Conservation (phyloP, 768 basidiomycete species). For the Mycena rosella region DNA sequence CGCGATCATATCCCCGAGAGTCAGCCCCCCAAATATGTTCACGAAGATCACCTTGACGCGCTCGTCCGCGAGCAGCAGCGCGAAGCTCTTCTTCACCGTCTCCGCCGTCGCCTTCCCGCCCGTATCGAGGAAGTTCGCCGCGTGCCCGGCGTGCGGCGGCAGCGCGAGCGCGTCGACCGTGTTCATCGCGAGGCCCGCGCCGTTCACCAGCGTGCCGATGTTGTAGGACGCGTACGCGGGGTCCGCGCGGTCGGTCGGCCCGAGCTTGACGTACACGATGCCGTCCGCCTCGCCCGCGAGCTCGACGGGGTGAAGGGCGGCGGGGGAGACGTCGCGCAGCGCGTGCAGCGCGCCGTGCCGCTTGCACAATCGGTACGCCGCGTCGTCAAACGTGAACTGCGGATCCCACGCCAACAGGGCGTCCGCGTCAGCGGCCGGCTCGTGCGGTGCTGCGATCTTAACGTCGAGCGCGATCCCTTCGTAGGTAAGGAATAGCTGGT, state of each 20-base stretch:
- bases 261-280: conserved; percentile 31
- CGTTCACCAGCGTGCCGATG: conserved; percentile 85
- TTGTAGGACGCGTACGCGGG: conserved; percentile 8
- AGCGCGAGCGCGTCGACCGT: conserved; percentile 86
- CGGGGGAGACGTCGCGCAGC: conserved; percentile 21
- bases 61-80: conserved; percentile 74
- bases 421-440: neutral
- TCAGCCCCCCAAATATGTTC: conserved; percentile 75
- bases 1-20: conserved; percentile 35
- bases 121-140: conserved; percentile 87
- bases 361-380: conserved; percentile 21
- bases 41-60: conserved; percentile 86
- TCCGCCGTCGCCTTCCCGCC: conserved; percentile 89
- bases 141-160: conserved; percentile 69
- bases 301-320: conserved; percentile 5
- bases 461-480: conserved; percentile 15
- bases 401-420: conserved; percentile 7
- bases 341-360: conserved; percentile 26
- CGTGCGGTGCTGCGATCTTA: neutral
- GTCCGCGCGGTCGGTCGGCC: neutral
- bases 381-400: conserved; percentile 28
- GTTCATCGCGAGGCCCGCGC: conserved; percentile 87
- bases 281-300: conserved; percentile 24
- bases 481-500: conserved; percentile 12
- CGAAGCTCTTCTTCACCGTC: conserved; percentile 89